phyloP scores from a whole-genome alignment of 2,329 filamentous ascomycete species.

The Aspergillus thermomutatus region DNA sequence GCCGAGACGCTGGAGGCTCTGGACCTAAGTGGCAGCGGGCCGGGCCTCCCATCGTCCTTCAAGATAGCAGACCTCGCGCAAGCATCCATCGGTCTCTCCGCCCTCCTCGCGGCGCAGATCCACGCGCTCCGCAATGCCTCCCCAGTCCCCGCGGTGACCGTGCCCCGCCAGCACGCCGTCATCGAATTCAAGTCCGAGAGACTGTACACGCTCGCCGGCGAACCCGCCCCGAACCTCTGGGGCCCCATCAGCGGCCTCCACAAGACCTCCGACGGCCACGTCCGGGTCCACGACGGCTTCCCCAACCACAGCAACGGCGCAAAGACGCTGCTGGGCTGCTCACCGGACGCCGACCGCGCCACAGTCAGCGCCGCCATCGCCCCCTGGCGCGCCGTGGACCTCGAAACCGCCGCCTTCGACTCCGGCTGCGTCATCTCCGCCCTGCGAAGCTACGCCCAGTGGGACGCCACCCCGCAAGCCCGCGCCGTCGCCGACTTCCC shows the following conservation, averaged over 20 bases:
- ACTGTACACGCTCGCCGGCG: conserved; percentile 45
- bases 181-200: conserved; percentile 55
- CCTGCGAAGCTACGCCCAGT: conserved; percentile 49
- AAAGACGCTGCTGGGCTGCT: conserved; percentile 43
- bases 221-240: conserved; percentile 32
- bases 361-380: conserved; percentile 40
- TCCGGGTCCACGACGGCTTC: conserved; percentile 56
- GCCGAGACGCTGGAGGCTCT: conserved; percentile 17
- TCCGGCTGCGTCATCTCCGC: conserved; percentile 48
- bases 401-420: conserved; percentile 46
- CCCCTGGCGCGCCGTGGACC: conserved; percentile 44
- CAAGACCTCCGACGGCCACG: conserved; percentile 49
- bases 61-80: conserved; percentile 55
- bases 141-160: conserved; percentile 37
- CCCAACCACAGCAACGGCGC: conserved; percentile 48
- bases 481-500: conserved; percentile 45
- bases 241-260: conserved; percentile 52
- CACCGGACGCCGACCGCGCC: conserved; percentile 28
- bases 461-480: conserved; percentile 51
- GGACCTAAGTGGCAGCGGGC: conserved; percentile 2
- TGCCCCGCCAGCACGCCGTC: conserved; percentile 46
- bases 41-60: conserved; percentile 48
- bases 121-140: conserved; percentile 33
- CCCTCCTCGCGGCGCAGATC: conserved; percentile 49
- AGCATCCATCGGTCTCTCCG: conserved; percentile 50